phyloP scores from a whole-genome alignment of 2,329 filamentous ascomycete genomes.

The Aureobasidium melanogenum region DNA sequence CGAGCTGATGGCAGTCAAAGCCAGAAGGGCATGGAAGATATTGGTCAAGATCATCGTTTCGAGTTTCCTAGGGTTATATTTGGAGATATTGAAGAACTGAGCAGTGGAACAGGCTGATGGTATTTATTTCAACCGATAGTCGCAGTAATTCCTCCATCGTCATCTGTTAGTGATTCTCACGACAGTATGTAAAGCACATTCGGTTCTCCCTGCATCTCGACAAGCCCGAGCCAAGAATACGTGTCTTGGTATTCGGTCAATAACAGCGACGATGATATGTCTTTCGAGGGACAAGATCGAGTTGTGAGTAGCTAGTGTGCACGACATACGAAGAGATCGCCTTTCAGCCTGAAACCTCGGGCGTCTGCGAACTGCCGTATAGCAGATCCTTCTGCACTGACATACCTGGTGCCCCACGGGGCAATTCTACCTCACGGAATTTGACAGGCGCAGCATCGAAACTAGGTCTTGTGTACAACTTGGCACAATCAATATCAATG shows the following conservation, averaged over 20 bases:
- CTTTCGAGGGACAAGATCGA: neutral
- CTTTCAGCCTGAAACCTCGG: neutral
- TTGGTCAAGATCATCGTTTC: neutral
- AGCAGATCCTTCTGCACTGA: neutral
- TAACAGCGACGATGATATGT: neutral
- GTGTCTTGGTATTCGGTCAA: neutral
- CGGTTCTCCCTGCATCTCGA: neutral
- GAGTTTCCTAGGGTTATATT: neutral
- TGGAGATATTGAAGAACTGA: neutral
- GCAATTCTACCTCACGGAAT: neutral
- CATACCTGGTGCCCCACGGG: neutral
- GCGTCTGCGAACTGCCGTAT: neutral
- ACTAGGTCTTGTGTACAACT: neutral
- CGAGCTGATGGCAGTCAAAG: neutral
- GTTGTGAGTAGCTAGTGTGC: neutral
- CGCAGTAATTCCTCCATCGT: neutral
- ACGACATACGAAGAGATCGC: neutral
- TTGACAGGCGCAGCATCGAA: neutral
- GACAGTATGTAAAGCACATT: neutral
- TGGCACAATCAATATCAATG: neutral
- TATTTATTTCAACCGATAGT: slow-evolving; percentile 2
- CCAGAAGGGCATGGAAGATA: neutral
- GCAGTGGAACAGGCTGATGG: neutral
- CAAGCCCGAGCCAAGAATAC: neutral
- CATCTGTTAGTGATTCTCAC: neutral